Evolutionary conservation across 2,329 filamentous ascomycete genomes (phyloP).

Genomic region (Aspergillus terreus): DNA sequence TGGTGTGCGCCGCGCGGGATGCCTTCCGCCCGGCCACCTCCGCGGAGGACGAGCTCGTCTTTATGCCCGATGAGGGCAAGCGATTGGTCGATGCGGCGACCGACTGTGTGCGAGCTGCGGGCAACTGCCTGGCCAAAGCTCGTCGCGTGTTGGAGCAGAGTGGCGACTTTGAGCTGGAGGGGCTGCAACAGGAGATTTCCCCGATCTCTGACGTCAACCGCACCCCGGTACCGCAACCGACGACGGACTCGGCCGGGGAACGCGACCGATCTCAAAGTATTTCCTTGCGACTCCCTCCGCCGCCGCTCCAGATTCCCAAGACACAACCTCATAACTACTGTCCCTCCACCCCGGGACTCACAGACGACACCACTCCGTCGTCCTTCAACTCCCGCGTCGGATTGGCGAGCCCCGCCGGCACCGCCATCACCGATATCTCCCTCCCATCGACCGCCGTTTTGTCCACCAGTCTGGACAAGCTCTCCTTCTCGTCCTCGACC

Average conservation of each 20-base stretch:
- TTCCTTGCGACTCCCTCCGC: constrained; percentile 41
- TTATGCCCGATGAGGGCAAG: constrained; percentile 75
- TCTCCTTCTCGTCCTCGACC: constrained; percentile 24
- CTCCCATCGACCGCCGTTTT: constrained; percentile 24
- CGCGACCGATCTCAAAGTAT: constrained; percentile 24
- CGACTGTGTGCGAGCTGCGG: constrained; percentile 81
- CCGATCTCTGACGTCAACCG: constrained; percentile 13
- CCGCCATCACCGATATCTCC: constrained; percentile 23
- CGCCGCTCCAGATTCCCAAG: constrained; percentile 43
- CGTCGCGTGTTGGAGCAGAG: constrained; percentile 81
- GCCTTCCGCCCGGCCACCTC: constrained; percentile 67
- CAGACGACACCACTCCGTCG: constrained; percentile 37
- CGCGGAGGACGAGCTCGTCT: constrained; percentile 69
- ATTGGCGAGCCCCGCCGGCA: constrained; percentile 25
- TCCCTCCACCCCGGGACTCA: constrained; percentile 33
- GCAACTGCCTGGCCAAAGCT: constrained; percentile 85
- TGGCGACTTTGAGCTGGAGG: constrained; percentile 81
- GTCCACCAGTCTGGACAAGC: constrained; percentile 24
- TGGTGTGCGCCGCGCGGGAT: constrained; percentile 77
- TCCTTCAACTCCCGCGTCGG: constrained; percentile 42
- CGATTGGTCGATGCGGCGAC: constrained; percentile 75
- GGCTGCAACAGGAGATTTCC: constrained; percentile 46
- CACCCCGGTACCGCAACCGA: constrained; percentile 18
- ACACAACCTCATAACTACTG: constrained; percentile 23
- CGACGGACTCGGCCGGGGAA: constrained; percentile 14